phyloP scores from a whole-genome alignment of 768 basidiomycete genomes.

The Tulasnella sp. region DNA sequence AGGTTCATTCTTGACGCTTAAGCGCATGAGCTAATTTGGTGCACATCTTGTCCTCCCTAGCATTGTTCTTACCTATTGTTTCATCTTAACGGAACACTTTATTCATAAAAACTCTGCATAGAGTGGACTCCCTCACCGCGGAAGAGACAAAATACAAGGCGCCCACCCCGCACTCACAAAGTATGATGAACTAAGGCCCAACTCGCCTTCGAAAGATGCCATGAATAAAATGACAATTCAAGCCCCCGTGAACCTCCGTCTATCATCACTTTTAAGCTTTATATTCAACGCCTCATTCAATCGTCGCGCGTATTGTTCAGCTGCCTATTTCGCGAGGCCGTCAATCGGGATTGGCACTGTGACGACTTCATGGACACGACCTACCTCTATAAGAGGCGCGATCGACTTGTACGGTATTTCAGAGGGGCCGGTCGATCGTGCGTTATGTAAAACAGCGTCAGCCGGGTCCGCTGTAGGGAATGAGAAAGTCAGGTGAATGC shows the following conservation, averaged over 20 bases:
- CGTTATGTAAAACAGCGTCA: conserved; percentile 42
- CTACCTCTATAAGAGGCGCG: conserved; percentile 44
- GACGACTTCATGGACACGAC: conserved; percentile 9
- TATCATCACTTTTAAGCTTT: conserved; percentile 16
- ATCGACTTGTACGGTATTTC: conserved; percentile 42
- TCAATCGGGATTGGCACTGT: background rate
- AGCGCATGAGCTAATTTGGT: background rate
- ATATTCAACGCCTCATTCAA: conserved; percentile 43
- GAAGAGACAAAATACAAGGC: background rate
- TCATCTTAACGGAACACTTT: background rate
- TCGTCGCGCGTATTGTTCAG: conserved; percentile 51
- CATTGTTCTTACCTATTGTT: background rate
- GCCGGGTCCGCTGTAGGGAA: conserved; percentile 31
- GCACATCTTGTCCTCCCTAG: background rate
- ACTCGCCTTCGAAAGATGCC: background rate
- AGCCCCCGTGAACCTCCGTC: background rate
- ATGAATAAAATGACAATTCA: background rate
- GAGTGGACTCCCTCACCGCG: background rate
- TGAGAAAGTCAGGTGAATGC: conserved; percentile 53
- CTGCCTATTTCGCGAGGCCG: conserved; percentile 34
- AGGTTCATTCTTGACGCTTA: background rate
- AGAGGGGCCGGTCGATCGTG: conserved; percentile 52
- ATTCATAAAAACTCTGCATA: background rate
- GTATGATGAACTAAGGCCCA: too few relatives aligned
- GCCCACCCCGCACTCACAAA: background rate